phyloP scores from a whole-genome alignment of 768 basidiomycete genomes.

The Coprinopsis sp. region DNA sequence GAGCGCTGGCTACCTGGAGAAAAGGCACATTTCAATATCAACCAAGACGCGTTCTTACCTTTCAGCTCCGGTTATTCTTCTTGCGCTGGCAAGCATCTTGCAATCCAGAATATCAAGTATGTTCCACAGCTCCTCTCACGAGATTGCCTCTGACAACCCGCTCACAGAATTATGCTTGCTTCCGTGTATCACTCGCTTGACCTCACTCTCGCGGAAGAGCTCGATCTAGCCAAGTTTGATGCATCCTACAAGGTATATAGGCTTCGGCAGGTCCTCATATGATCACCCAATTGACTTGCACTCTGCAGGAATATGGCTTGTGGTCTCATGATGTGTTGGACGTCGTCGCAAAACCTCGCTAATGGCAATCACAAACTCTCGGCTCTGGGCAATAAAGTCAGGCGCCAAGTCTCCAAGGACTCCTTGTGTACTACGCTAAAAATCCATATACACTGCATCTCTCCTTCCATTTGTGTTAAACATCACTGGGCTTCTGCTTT shows the following conservation, averaged over 20 bases:
- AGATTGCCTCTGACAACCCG: background rate
- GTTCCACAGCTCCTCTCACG: background rate
- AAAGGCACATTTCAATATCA: constrained; percentile 3
- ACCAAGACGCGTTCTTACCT: constrained; percentile 11
- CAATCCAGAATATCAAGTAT: constrained; percentile 23
- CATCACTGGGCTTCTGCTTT: too few species aligned
- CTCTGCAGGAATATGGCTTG: constrained; percentile 18
- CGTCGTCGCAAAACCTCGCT: background rate
- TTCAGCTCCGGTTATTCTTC: constrained; percentile 17
- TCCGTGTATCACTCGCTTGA: constrained; percentile 11
- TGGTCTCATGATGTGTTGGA: constrained; percentile 16
- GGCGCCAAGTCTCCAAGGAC: too few species aligned
- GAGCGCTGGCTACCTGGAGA: constrained; percentile 21
- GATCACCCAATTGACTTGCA: background rate
- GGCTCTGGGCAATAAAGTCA: too few species aligned
- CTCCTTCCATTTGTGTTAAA: too few species aligned
- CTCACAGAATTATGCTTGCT: background rate
- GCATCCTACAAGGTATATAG: constrained; percentile 16
- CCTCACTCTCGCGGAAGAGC: constrained; percentile 7
- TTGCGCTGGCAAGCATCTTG: constrained; percentile 22
- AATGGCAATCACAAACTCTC: background rate
- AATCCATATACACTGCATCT: too few species aligned
- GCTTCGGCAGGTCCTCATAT: background rate
- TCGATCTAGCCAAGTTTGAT: constrained; percentile 18
- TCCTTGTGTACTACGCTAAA: too few species aligned